Evolutionary conservation across 805 yeast genomes (phyloP).

Genomic region (Ogataea minuta): DNA sequence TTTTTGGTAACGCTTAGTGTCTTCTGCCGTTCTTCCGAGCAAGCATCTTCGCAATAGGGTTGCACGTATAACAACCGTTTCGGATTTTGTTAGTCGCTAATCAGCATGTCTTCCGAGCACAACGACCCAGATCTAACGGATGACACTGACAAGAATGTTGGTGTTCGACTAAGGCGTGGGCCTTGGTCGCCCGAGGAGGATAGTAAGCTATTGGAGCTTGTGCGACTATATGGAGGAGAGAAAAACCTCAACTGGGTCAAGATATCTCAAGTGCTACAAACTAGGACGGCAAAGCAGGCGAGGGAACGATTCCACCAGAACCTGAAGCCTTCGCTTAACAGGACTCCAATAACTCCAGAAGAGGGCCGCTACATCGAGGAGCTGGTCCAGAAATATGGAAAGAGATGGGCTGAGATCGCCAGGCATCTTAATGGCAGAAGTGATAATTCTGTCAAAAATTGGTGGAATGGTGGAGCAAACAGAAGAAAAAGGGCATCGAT

Average conservation of each 20-base stretch:
- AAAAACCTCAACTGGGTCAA: slow-evolving; percentile 71
- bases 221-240: slow-evolving; percentile 69
- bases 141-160: slow-evolving; percentile 3
- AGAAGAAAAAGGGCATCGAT: slow-evolving; percentile 60
- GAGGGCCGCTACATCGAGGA: slow-evolving; percentile 82
- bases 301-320: slow-evolving; percentile 91
- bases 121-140: background rate
- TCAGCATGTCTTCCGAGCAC: background rate
- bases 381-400: slow-evolving; percentile 75
- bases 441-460: slow-evolving; percentile 90
- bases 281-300: slow-evolving; percentile 89
- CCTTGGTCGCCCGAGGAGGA: slow-evolving; percentile 93
- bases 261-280: slow-evolving; percentile 66
- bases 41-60: background rate
- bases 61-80: background rate
- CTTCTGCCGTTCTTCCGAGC: background rate
- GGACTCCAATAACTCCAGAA: slow-evolving; percentile 78
- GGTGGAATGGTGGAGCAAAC: slow-evolving; percentile 97
- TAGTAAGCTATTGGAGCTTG: slow-evolving; percentile 63
- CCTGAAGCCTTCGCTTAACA: slow-evolving; percentile 77
- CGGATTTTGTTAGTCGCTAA: slow-evolving; percentile 1
- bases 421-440: slow-evolving; percentile 81
- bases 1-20: too few relatives aligned
- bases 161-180: slow-evolving; percentile 53
- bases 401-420: slow-evolving; percentile 92